Evolutionary conservation across 2,329 filamentous ascomycete species (phyloP).

Genomic region (Verticillium longisporum): DNA sequence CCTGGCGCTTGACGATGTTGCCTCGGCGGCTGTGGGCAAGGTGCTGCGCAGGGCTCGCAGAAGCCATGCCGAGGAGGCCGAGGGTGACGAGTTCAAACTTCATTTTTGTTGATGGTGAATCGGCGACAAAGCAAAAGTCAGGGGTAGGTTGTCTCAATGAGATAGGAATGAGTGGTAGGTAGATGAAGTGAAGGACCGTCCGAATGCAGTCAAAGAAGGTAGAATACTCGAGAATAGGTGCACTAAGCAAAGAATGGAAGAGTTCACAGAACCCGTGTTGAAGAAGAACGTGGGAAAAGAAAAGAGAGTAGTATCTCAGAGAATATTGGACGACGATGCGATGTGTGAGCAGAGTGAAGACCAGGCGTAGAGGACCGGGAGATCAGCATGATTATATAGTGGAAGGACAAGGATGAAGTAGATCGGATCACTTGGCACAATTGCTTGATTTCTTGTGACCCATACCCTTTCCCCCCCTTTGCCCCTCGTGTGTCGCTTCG

Average conservation of each 20-base stretch:
- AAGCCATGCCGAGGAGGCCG: constrained; percentile 4
- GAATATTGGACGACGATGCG: neutral
- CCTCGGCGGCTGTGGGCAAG: constrained; percentile 12
- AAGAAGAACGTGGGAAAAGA: constrained; percentile 1
- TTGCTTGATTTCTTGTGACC: neutral
- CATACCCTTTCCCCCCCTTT: too few relatives aligned
- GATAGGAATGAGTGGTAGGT: neutral
- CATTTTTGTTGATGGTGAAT: constrained; percentile 6
- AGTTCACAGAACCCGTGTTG: constrained; percentile 13
- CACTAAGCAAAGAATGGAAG: constrained; percentile 13
- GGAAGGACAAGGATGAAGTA: neutral
- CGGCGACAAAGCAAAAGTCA: neutral
- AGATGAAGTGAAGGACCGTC: neutral
- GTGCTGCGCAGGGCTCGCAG: constrained; percentile 2
- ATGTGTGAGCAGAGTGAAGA: neutral
- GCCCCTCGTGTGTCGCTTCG: neutral
- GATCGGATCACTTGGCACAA: neutral
- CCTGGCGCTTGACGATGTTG: constrained; percentile 21
- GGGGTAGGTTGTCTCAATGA: neutral
- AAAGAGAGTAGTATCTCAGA: neutral
- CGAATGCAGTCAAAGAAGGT: neutral
- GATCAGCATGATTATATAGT: neutral
- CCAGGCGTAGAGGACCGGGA: neutral
- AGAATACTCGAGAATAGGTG: neutral
- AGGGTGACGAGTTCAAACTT: constrained; percentile 11